These are phyloP conservation scores for Pinus taeda DNA, from an alignment of 75 land plant species.

Conservation along the genomic window DNA sequence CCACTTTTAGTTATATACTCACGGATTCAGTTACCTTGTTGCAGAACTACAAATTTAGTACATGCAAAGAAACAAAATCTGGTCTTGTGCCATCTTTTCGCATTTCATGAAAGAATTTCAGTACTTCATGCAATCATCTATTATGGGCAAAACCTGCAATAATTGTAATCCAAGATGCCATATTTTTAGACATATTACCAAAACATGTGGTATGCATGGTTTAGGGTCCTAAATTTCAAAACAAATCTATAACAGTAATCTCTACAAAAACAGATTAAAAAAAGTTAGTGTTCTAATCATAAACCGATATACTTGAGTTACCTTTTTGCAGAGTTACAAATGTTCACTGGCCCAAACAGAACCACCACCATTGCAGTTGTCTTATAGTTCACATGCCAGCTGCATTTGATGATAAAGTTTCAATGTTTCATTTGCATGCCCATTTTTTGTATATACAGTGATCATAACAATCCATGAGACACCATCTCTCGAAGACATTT, in stretches of 20 bases:
- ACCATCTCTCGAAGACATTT: conserved; percentile 8
- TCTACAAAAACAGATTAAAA: conserved; percentile 10
- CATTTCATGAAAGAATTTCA: too few relatives aligned
- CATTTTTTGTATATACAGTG: conserved; percentile 21
- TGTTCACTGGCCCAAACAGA: conserved; percentile 12
- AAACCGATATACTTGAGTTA: conserved; percentile 1
- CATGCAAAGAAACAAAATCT: conserved; percentile 11
- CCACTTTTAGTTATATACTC: too few relatives aligned
- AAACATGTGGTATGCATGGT: not conserved
- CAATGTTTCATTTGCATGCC: conserved; percentile 9
- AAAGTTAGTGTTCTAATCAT: conserved; percentile 7
- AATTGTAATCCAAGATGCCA: too few relatives aligned
- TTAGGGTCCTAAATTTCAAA: conserved; percentile 10
- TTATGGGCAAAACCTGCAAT: too few relatives aligned
- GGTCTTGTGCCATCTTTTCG: not conserved
- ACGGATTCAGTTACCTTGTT: too few relatives aligned
- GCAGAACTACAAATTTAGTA: not conserved
- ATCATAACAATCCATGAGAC: conserved; percentile 28
- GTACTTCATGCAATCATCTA: too few relatives aligned
- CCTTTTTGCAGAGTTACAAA: conserved; percentile 5
- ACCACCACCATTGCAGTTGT: conserved; percentile 13
- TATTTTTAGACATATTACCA: too few relatives aligned
- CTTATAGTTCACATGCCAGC: conserved; percentile 7
- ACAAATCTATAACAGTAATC: conserved; percentile 16
- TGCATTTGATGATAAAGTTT: conserved; percentile 14